These are phyloP conservation scores for Mrakia blollopis DNA, from an alignment of 768 basidiomycete species.

Conservation along the genomic window DNA sequence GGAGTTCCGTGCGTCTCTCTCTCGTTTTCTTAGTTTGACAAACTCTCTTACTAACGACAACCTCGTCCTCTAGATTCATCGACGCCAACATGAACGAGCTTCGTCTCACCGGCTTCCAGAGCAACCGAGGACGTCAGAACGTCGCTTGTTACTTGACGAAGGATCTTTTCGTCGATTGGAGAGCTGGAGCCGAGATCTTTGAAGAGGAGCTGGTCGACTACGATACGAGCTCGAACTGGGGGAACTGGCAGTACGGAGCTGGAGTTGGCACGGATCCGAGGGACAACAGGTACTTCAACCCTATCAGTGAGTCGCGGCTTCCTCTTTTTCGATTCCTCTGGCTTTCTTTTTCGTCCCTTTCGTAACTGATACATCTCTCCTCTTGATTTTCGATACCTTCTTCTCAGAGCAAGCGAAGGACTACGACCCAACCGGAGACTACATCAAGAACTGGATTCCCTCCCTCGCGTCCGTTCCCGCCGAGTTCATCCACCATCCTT, in stretches of 20 bases:
- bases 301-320: constrained; percentile 36
- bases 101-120: constrained; percentile 46
- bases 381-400: background rate
- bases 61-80: constrained; percentile 36
- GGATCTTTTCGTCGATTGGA: constrained; percentile 47
- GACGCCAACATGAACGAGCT: constrained; percentile 48
- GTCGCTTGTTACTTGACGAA: constrained; percentile 49
- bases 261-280: constrained; percentile 45
- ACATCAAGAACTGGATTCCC: constrained; percentile 42
- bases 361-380: background rate
- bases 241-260: constrained; percentile 42
- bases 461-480: constrained; percentile 39
- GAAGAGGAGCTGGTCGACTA: constrained; percentile 39
- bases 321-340: background rate
- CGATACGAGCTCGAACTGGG: constrained; percentile 39
- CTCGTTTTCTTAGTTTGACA: background rate
- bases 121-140: constrained; percentile 50
- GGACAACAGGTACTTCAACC: constrained; percentile 44
- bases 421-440: constrained; percentile 41
- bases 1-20: constrained; percentile 43
- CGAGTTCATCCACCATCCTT: constrained; percentile 41
- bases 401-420: constrained; percentile 40
- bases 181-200: constrained; percentile 51
- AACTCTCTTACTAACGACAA: background rate
- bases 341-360: background rate